Evolutionary conservation across 257 asterid genomes (phyloP).

Genomic region (Henckelia pumila): DNA sequence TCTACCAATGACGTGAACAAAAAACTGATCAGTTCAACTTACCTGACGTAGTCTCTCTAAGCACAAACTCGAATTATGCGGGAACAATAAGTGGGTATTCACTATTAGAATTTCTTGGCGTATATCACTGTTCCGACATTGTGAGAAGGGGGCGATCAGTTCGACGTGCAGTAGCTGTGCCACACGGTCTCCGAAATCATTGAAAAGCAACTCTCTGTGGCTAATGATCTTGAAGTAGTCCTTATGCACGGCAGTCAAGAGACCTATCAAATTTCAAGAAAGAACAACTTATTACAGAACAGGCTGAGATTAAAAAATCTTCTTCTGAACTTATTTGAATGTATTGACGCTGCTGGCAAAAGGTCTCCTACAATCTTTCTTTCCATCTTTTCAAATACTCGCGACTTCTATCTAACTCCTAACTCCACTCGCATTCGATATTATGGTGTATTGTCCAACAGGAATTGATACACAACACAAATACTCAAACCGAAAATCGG

Average conservation of each 20-base stretch:
- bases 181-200: slow-evolving; percentile 98
- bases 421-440: slow-evolving; percentile 19
- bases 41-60: slow-evolving; percentile 98
- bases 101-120: slow-evolving; percentile 90
- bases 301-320: background rate
- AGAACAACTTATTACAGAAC: background rate
- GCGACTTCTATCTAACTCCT: slow-evolving; percentile 19
- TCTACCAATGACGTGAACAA: background rate
- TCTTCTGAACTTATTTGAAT: background rate
- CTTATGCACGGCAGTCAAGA: slow-evolving; percentile 85
- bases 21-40: slow-evolving; percentile 12
- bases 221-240: slow-evolving; percentile 73
- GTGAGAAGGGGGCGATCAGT: slow-evolving; percentile 55
- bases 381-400: slow-evolving; percentile 19
- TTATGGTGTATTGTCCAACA: background rate
- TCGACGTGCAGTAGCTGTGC: slow-evolving; percentile 95
- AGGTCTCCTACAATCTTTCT: slow-evolving; percentile 15
- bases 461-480: background rate
- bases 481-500: no score
- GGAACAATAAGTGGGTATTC: slow-evolving; percentile 90
- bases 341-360: slow-evolving; percentile 15
- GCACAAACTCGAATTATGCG: slow-evolving; percentile 88
- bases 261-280: slow-evolving; percentile 45
- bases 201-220: slow-evolving; percentile 85
- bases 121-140: slow-evolving; percentile 44